Conservation (phyloP, 169 alveolate genomes). For the Cryptosporidium muris region DNA sequence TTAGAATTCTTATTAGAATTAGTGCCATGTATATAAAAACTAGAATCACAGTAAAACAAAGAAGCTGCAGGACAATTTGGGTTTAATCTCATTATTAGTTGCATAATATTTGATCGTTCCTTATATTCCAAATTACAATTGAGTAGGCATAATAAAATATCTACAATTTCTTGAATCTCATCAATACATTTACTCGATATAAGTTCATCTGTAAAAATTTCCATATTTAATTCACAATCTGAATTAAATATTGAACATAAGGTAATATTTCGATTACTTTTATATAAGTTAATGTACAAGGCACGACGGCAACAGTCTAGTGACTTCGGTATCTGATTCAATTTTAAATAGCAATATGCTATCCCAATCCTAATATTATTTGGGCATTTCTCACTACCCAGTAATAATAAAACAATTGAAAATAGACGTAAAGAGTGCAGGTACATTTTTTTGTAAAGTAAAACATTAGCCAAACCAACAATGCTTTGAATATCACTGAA, state of each 20-base stretch:
- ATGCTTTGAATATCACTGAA: conserved; percentile 25
- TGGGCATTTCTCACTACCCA: conserved; percentile 51
- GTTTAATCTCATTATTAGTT: conserved; percentile 4
- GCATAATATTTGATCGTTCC: not conserved
- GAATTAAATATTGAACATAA: not conserved
- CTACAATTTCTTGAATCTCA: conserved; percentile 34
- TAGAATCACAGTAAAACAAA: conserved; percentile 4
- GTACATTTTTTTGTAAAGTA: conserved; percentile 7
- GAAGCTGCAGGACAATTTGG: conserved; percentile 50
- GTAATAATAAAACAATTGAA: conserved; percentile 11
- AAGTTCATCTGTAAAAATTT: not conserved
- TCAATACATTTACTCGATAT: not conserved
- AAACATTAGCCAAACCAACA: conserved; percentile 57
- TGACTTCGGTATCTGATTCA: conserved; percentile 9
- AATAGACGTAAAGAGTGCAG: conserved; percentile 21
- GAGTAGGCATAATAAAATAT: conserved; percentile 21
- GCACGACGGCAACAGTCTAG: conserved; percentile 57
- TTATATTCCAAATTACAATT: not conserved
- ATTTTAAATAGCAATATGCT: conserved; percentile 47
- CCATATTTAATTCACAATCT: conserved; percentile 6
- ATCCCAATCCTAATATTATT: conserved; percentile 40
- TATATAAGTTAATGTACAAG: not conserved
- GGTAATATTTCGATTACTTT: not conserved
- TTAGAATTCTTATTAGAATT: not conserved
- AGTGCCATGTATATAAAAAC: too few relatives aligned